Conservation (phyloP, 192 early-diverging fungal genomes). For the Linnemannia hyalina region DNA sequence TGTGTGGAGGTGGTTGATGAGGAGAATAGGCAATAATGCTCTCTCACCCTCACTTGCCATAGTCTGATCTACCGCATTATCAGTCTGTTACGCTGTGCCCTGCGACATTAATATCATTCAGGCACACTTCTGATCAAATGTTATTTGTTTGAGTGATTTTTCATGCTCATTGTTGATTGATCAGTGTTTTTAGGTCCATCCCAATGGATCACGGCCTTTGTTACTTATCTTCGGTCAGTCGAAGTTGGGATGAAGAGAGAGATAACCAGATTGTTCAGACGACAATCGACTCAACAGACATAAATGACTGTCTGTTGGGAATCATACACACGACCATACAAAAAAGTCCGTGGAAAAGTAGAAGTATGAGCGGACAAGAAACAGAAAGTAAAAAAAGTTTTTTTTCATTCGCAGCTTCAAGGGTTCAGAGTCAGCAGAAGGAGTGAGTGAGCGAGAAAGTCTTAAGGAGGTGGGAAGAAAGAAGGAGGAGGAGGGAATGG, state of each 20-base stretch:
- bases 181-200: no score
- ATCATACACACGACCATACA: neutral
- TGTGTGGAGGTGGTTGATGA: neutral
- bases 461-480: neutral
- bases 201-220: no score
- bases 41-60: neutral
- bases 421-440: conserved; percentile 3
- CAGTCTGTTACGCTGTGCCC: no score
- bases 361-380: neutral
- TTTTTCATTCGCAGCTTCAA: conserved; percentile 8
- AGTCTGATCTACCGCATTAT: neutral
- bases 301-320: neutral
- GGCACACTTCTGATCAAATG: no score
- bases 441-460: neutral
- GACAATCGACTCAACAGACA: neutral
- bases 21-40: neutral
- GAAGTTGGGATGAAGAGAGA: no score
- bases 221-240: no score
- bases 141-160: no score
- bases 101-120: no score
- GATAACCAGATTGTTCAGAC: no score
- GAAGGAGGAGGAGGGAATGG: neutral
- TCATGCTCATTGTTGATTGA: no score
- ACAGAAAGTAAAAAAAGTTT: neutral
- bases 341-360: conserved; percentile 1